Evolutionary conservation across 2,329 filamentous ascomycete genomes (phyloP).

Genomic region (Fusarium decemcellulare): DNA sequence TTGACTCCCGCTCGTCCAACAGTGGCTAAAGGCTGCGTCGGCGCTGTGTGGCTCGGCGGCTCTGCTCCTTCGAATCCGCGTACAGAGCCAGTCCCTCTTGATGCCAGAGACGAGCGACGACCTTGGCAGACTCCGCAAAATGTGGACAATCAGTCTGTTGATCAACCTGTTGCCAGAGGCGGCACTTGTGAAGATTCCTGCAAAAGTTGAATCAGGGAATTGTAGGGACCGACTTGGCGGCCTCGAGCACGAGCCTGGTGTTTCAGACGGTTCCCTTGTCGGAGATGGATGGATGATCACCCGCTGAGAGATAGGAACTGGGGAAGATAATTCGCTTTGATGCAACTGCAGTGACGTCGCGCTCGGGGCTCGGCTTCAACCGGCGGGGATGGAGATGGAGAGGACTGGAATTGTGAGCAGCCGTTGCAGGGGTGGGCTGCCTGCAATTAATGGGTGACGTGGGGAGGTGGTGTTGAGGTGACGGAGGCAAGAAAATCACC

Average conservation of each 20-base stretch:
- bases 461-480: slow-evolving; percentile 15
- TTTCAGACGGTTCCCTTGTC: slow-evolving; percentile 30
- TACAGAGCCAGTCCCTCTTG: neutral
- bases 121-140: slow-evolving; percentile 27
- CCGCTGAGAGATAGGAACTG: slow-evolving; percentile 30
- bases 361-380: slow-evolving; percentile 37
- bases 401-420: slow-evolving; percentile 4
- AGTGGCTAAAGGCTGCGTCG: slow-evolving; percentile 39
- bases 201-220: slow-evolving; percentile 17
- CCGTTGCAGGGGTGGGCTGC: neutral
- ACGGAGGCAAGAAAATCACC: slow-evolving; percentile 12
- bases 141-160: neutral
- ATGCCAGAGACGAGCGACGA: neutral
- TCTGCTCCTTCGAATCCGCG: slow-evolving; percentile 10
- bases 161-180: neutral
- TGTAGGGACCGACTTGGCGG: slow-evolving; percentile 15
- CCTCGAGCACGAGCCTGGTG: slow-evolving; percentile 19
- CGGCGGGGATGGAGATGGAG: slow-evolving; percentile 21
- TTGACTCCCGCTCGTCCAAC: slow-evolving; percentile 1
- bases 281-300: slow-evolving; percentile 30
- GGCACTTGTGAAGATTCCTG: slow-evolving; percentile 4
- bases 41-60: slow-evolving; percentile 33
- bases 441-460: neutral
- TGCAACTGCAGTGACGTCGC: slow-evolving; percentile 35
- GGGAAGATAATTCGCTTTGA: slow-evolving; percentile 12